Evolutionary conservation across 495 filamentous ascomycete genomes (phyloP), one percentile per base, ranked within the genome.

Genomic region (Platismatia glauca): DNA sequence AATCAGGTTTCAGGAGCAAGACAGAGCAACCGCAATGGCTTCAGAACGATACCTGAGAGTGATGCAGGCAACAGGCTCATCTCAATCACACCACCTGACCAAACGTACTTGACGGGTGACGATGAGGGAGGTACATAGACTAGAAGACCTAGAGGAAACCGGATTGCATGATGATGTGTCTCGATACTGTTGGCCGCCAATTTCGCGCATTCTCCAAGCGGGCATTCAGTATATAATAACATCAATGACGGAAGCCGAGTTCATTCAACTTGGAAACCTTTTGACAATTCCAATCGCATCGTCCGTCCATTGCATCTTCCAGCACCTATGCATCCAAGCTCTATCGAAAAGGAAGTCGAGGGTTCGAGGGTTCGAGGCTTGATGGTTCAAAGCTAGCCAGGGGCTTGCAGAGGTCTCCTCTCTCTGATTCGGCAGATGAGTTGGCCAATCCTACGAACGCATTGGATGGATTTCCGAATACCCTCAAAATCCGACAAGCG

Each of bases 81-180:
- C 18, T 15, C 50, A 33, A 53, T 53, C 50, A 34, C 27, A 33
- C 16, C 13, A 29, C 50, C 15, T 33, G 29, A 16, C 50, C 50
- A 33, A 33, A 33, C n/a, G n/a, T 7, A 20, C 16, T 33, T 11
- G 50, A 53, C 7, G 50, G 16, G 5, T 53, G 29, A 33, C 2
- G 7, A 20, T 37, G 48, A 60, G 4, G 58, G 44, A 46, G n/a
- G n/a, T 41, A 41, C 52, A 53, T 22, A 34, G 31, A 41, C 24
- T 41, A 27, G 38, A 61, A 55, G 41, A 31, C 27, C 50, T 50
- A 27, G 24, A 56, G 8, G 37, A 56, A 33, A 62, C 27, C n/a
- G 35, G n/a, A 52, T 56, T 52, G 60, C 60, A 62, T 62, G 50
- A 53, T 62, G 60, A 62, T 62, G 60, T 62, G 60, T 62, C 60